Evolutionary conservation across 179 eudicot genomes (phyloP), one percentile per base, ranked within the genome.

Genomic region (Sideroxylon spinosum): DNA sequence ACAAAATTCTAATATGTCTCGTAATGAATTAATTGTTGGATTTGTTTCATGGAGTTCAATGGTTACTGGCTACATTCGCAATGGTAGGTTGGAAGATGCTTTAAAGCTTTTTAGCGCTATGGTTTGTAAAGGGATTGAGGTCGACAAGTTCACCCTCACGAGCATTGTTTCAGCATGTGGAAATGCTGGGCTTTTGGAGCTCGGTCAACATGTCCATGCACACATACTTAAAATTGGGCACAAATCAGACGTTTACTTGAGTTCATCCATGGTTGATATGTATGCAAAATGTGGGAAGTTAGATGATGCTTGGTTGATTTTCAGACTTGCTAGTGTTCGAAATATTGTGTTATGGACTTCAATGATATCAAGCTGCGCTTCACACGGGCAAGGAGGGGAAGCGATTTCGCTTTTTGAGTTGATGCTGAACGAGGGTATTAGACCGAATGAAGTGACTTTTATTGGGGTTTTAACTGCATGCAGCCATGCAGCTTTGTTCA

Each of bases 191-290:
- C 82, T 90, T 85, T 84, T 93, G 81, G 89, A 81, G 77, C 87
- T 91, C 56, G 97, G 98, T 65, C 87, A 85, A 80, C 96, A 91
- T 78, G 82, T 94, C 48, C 97, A 94, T 80, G 85, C 88, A 44
- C 81, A 77, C 50, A 26, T 88, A 17, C 78, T 80, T 63, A 94
- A 94, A 82, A 48, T 37, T 48, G 97, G 94, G 61, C 86, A 87
- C 61, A 76, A 63, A 64, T 37, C 78, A 29, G 97, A 94, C 85
- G 67, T 88, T 56, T 76, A 86, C 73, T 79, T 91, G 73, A 68
- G 77, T 78, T 90, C 97, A 25, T 85, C 97, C 25, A 86, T 93
- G 89, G 86, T 94, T 77, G 93, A 94, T 80, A 93, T 93, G 98
- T 94, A 94, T 73, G 87, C 91, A 13, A 94, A 93, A 85, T 89